These are phyloP conservation scores for Mycena kentingensis DNA, from an alignment of 768 basidiomycete genomes.

Conservation along the genomic window DNA sequence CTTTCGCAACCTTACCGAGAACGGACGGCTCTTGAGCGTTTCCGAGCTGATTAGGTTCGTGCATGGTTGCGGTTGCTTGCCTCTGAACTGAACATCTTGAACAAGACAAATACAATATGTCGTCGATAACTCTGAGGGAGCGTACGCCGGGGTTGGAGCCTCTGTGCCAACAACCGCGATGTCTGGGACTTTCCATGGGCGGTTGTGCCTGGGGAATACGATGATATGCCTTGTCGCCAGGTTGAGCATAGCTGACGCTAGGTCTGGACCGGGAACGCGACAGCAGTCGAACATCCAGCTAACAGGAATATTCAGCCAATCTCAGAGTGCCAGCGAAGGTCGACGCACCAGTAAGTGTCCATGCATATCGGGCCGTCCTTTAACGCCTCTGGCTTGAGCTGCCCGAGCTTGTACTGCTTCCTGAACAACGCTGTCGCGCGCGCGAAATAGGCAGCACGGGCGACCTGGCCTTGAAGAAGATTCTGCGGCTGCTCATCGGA, in stretches of 20 bases:
- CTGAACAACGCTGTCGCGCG: conserved; percentile 77
- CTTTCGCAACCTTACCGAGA: conserved; percentile 84
- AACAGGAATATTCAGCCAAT: conserved; percentile 5
- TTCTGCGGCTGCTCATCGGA: conserved; percentile 69
- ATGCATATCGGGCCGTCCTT: conserved; percentile 78
- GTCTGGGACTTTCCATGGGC: conserved; percentile 85
- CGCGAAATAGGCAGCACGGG: conserved; percentile 72
- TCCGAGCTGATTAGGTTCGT: no score
- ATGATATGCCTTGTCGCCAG: conserved; percentile 71
- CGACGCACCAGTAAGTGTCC: conserved; percentile 76
- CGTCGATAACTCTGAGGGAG: no score
- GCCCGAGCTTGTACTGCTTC: conserved; percentile 64
- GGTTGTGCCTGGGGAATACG: conserved; percentile 82
- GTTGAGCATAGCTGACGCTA: conserved; percentile 63
- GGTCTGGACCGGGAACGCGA: conserved; percentile 70
- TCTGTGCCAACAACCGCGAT: no score
- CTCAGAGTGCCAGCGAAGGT: no score
- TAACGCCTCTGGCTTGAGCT: conserved; percentile 62
- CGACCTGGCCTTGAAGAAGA: conserved; percentile 55
- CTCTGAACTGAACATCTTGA: no score
- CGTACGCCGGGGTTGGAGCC: no score
- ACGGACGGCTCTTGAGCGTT: no score
- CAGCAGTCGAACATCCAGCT: conserved; percentile 95
- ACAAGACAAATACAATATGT: no score
- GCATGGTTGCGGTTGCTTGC: no score